Base-by-base conservation (phyloP, 495 filamentous ascomycete species). In the Aspergillus bridgeri region DNA sequence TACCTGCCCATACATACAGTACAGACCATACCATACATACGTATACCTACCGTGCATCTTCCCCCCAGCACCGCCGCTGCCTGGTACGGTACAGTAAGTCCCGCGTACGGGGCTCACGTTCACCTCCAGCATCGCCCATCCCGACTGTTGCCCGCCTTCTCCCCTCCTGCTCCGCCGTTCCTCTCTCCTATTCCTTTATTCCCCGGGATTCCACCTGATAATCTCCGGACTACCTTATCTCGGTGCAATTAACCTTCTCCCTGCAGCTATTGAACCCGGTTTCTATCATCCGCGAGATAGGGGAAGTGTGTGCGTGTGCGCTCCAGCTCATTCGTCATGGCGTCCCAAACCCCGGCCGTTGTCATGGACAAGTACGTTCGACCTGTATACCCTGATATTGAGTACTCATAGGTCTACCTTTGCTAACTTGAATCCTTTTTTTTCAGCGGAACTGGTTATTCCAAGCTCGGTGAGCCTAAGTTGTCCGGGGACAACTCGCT, bases 301-400 rank as follows among this genome's bases (percentile, higher is more conserved):
- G 60, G 64, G 60, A 53, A 59, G 51, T 49, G 60, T 59, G 64
- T 47, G 19, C 53, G 53, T 52, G 65, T 58, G 51, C 61, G 56
- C 54, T 62, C 58, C 61, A 59, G 43, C 51, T 61, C 65, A 57
- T 62, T 64, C 68, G 69, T 67, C 68, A 98, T 98, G 94, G 90
- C 94, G 63, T 86, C 86, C 79, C 92, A 97, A 87, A 98, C 94
- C 69, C 94, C 94, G 61, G 94, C 94, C 89, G 95, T 98, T 96
- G 94, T 98, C 90, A 98, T 98, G 91, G 94, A 98, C 94, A 98
- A 98, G 94, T 98, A 87, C 65, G 94, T 83, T 43, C 42, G 18
- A 44, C 46, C 55, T 43, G 53, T 45, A 19, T 56, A 54, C 48
- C 55, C 58, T 18, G 52, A 27, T 54, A 48, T 21, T 8, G 4